Base-by-base conservation (phyloP, 1,284 basidiomycete genomes). In the Moesziomyces sp. region DNA sequence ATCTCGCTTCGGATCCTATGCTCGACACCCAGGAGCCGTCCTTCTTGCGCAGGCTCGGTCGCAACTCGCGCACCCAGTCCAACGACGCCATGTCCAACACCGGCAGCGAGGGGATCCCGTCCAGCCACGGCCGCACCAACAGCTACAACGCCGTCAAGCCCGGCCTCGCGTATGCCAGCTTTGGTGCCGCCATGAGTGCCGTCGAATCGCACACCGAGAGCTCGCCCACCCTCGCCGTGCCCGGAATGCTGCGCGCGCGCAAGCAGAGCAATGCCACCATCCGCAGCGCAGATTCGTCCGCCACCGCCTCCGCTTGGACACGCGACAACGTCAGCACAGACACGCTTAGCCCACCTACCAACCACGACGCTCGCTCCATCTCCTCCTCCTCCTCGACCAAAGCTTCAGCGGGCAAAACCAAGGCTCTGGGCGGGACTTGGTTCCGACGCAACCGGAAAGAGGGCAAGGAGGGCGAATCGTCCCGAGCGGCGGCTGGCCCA, bases 1-100 rank as follows among this genome's bases (percentile, higher is more conserved):
- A 79, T 38, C 62, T 79, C 38, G 69, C 78, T 19, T 79, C 78
- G 2, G 76, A 78, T 28, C 70, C 78, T 1, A 58, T 79, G 59
- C 55, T 76, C 46, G 71, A 72, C 19, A 64, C 66, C 14, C 65
- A 78, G 16, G 73, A 74, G 44, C 70, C 70, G 0, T 64, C 65
- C 2, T 74, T 74, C 49, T 46, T 74, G 52, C 70, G 65, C 44
- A 68, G 58, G 47, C 61, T 74, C 18, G 65, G 61, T n/a, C 67
- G 59, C 28, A 62, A 53, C 42, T 52, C 58, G 2, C 52, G 51
- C 18, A 60, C 59, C 2, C 63, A 54, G 23, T 64, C 63, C 6
- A 49, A 61, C 28, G 60, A 61, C 19, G 56, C 60, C 13, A 38
- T 61, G 26, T 73, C 61, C 6, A 57, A 43, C 46, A 49, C 58